These are phyloP conservation scores for Xylaria sp. DNA, from an alignment of 2,329 filamentous ascomycete genomes.

Conservation along the genomic window DNA sequence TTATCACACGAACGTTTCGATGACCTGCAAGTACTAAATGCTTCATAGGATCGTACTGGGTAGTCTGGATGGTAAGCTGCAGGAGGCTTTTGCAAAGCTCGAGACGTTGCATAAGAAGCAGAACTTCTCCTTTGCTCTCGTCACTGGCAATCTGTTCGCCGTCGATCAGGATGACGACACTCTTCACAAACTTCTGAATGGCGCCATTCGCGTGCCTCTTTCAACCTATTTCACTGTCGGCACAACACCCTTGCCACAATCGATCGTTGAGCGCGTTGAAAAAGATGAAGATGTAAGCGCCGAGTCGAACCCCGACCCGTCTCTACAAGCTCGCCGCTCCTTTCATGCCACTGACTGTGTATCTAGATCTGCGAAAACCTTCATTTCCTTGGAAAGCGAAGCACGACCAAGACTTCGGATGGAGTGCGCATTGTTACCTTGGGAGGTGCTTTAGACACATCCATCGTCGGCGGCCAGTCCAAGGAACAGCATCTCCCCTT, in stretches of 20 bases:
- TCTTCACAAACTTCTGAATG: conserved; percentile 70
- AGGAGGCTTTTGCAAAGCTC: conserved; percentile 79
- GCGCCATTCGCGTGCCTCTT: conserved; percentile 75
- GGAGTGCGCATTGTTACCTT: conserved; percentile 87
- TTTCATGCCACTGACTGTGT: not conserved
- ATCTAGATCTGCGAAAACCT: conserved; percentile 81
- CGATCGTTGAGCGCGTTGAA: conserved; percentile 75
- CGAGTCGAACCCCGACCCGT: not conserved
- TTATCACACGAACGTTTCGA: conserved; percentile 18
- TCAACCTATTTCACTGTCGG: conserved; percentile 92
- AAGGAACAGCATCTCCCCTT: conserved; percentile 77
- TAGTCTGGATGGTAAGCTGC: conserved; percentile 78
- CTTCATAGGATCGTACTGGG: conserved; percentile 75
- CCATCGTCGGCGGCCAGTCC: conserved; percentile 65
- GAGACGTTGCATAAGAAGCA: conserved; percentile 84
- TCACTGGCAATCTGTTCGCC: conserved; percentile 83
- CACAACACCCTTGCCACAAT: conserved; percentile 70
- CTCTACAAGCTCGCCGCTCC: not conserved
- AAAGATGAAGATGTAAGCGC: conserved; percentile 62
- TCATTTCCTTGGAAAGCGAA: conserved; percentile 85
- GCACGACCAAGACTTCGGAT: conserved; percentile 86
- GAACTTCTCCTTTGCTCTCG: conserved; percentile 81
- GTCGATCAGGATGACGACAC: conserved; percentile 62
- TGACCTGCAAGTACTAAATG: conserved; percentile 10
- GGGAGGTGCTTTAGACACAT: conserved; percentile 72